Evolutionary conservation across 345 rosid genomes (phyloP).

Genomic region (Populus deltoides): DNA sequence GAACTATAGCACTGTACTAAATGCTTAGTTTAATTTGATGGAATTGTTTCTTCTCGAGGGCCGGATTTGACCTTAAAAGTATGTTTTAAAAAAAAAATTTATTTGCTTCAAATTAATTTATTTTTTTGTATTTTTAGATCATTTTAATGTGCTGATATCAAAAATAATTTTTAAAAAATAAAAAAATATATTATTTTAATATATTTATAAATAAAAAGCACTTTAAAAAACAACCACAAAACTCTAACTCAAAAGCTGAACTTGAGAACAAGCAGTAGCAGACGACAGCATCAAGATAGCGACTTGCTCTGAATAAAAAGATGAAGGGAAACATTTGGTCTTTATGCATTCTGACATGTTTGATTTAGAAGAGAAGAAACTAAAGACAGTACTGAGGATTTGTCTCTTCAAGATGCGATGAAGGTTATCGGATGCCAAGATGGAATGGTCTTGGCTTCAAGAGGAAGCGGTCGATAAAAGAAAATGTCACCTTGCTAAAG

Average conservation of each 20-base stretch:
- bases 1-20: no score
- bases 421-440: conserved; percentile 1
- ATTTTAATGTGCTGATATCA: no score
- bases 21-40: no score
- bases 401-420: conserved; percentile 26
- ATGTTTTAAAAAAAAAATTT: no score
- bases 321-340: conserved; percentile 21
- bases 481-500: conserved; percentile 28
- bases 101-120: no score
- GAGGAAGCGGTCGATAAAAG: conserved; percentile 49
- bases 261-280: background rate
- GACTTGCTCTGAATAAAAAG: conserved; percentile 38
- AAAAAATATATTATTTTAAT: no score
- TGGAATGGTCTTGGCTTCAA: conserved; percentile 31
- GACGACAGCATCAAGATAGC: conserved; percentile 7
- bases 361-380: background rate
- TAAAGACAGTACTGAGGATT: background rate
- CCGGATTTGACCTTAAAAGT: no score
- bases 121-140: no score
- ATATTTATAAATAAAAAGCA: no score
- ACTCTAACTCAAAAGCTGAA: background rate
- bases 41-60: conserved; percentile 24
- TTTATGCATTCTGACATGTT: background rate
- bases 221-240: no score
- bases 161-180: no score